Base-by-base conservation (phyloP, 2,329 filamentous ascomycete species). In the Penicillium glabrum region DNA sequence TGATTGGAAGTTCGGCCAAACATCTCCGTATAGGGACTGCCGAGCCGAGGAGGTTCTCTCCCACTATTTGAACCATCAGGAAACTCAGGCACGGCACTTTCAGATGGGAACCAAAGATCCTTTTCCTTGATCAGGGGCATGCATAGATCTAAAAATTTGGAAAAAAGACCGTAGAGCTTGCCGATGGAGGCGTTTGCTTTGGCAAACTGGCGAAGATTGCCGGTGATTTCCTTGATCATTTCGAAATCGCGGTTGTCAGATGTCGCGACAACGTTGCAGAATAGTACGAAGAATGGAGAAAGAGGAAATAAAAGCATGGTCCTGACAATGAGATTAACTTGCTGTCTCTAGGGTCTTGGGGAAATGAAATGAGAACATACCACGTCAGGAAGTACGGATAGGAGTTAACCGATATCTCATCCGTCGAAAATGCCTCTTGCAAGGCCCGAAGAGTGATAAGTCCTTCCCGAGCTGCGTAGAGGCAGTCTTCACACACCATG, bases 381-480 rank as follows among this genome's bases (percentile, higher is more conserved):
- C 64, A 66, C 5, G 62, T 66, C 9, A 66, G 54, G 27, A 65
- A 66, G 26, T 64, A 62, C 11, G 64, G 64, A 48, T 62, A 66
- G 3, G 61, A 54, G 35, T 66, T 58, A 5, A 65, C 48, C 2
- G 58, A 60, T 23, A 53, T 64, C 3, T 43, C 39, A 14, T 50
- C 53, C 6, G 31, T 51, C 1, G 62, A 54, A 33, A 64, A 65
- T 23, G 52, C 57, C 37, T 64, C 59, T 39, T 64, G 61, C 41
- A 66, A 51, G 10, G 54, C 59, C 7, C 58, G 56, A 26, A 66
- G 59, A 7, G 62, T 65, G 3, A 54, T 62, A 5, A 65, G 47
- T 3, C 61, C 58, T 44, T 66, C 59, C 1, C 64, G 57, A 23
- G 64, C 64, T 9, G 62, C 56, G 27, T 61, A 66, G n/a, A 66